Conservation (phyloP, 352 stramenopile genomes). For the Phytophthora pseudosyringae region DNA sequence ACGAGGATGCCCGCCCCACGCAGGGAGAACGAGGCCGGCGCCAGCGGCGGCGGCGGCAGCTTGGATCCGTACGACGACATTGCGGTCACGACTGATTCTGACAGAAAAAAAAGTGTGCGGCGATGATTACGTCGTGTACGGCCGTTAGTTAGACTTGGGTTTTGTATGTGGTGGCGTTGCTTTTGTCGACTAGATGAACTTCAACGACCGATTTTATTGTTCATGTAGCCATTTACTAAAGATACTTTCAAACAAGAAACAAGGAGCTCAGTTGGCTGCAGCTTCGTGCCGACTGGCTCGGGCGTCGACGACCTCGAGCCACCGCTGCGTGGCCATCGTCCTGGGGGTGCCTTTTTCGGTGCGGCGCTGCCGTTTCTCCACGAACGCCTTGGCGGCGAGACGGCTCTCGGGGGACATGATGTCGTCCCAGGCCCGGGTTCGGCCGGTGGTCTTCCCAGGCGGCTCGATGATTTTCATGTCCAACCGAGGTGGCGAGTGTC, state of each 20-base stretch:
- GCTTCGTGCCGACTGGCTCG: slow-evolving; percentile 14
- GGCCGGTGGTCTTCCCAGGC: neutral
- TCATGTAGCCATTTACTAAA: slow-evolving; percentile 4
- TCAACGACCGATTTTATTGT: slow-evolving; percentile 10
- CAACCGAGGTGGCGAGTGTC: slow-evolving; percentile 19
- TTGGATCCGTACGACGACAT: slow-evolving; percentile 32
- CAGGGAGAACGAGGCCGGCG: slow-evolving; percentile 38
- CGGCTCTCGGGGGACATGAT: slow-evolving; percentile 60
- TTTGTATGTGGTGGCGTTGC: neutral
- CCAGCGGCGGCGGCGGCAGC: slow-evolving; percentile 16
- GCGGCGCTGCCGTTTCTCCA: slow-evolving; percentile 67
- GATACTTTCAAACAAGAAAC: slow-evolving; percentile 9
- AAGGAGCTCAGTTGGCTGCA: slow-evolving; percentile 1
- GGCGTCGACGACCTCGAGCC: slow-evolving; percentile 62
- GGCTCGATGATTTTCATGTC: slow-evolving; percentile 40
- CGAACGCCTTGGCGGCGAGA: slow-evolving; percentile 64
- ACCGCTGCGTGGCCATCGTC: slow-evolving; percentile 69
- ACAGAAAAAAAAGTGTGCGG: slow-evolving; percentile 14
- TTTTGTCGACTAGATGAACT: slow-evolving; percentile 1
- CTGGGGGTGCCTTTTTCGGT: slow-evolving; percentile 56
- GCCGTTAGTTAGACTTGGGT: slow-evolving; percentile 13
- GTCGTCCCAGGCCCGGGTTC: slow-evolving; percentile 24
- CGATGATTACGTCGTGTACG: slow-evolving; percentile 4
- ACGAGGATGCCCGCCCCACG: slow-evolving; percentile 31
- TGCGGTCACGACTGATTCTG: slow-evolving; percentile 5